Evolutionary conservation across 2,329 filamentous ascomycete species (phyloP).

Genomic region (Sarocladium strictum): DNA sequence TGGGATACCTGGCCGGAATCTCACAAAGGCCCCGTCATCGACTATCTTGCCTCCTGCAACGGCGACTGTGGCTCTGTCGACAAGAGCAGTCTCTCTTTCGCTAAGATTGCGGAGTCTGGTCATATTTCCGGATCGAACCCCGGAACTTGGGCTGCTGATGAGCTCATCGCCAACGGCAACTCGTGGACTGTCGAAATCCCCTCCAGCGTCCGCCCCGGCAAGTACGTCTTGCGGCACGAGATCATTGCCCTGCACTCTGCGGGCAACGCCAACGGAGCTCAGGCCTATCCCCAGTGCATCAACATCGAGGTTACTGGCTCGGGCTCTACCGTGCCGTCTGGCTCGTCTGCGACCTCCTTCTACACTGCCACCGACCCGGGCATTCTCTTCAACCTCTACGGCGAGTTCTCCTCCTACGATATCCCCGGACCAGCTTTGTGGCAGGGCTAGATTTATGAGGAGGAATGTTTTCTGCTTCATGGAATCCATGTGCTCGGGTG

Average conservation of each 20-base stretch:
- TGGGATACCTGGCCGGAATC: slow-evolving; percentile 62
- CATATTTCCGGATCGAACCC: slow-evolving; percentile 38
- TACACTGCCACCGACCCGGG: slow-evolving; percentile 29
- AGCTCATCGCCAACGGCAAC: slow-evolving; percentile 39
- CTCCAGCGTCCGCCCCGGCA: slow-evolving; percentile 37
- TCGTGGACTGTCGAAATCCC: slow-evolving; percentile 44
- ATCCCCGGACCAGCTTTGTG: slow-evolving; percentile 24
- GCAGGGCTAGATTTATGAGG: slow-evolving; percentile 11
- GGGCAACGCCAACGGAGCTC: slow-evolving; percentile 32
- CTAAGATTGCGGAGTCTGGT: slow-evolving; percentile 54
- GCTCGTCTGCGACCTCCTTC: slow-evolving; percentile 25
- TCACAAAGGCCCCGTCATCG: slow-evolving; percentile 56
- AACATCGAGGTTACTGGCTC: slow-evolving; percentile 40
- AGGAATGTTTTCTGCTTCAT: neutral
- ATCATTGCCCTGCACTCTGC: slow-evolving; percentile 49
- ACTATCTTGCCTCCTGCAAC: slow-evolving; percentile 49
- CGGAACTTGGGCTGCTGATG: slow-evolving; percentile 50
- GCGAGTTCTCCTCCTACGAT: slow-evolving; percentile 20
- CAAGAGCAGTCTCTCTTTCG: slow-evolving; percentile 46
- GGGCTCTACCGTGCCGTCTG: slow-evolving; percentile 20
- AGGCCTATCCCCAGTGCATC: slow-evolving; percentile 48
- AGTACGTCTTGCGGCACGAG: slow-evolving; percentile 51
- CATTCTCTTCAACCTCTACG: slow-evolving; percentile 29
- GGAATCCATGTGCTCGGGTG: neutral
- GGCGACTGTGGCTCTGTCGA: slow-evolving; percentile 47